Conservation (phyloP, 495 filamentous ascomycete species). For the Filosporella fistucella region DNA sequence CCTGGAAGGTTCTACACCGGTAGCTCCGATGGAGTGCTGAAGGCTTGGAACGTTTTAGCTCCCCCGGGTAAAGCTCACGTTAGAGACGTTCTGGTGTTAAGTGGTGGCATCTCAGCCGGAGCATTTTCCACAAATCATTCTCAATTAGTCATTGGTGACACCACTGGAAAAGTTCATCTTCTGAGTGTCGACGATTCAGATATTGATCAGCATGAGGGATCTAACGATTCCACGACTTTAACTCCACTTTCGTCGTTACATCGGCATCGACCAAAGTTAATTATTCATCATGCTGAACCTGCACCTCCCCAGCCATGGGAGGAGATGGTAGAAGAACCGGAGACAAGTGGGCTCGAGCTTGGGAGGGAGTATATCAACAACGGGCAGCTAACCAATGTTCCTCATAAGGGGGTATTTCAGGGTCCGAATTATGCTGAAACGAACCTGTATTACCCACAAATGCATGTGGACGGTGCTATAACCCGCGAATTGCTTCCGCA, state of each 20-base stretch:
- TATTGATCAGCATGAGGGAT: not conserved
- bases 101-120: constrained; percentile 55
- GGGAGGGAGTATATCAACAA: constrained; percentile 27
- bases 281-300: constrained; percentile 39
- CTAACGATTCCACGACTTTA: not conserved
- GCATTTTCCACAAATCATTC: constrained; percentile 69
- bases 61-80: constrained; percentile 57
- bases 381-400: constrained; percentile 26
- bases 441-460: constrained; percentile 24
- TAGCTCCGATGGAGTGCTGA: constrained; percentile 81
- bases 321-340: constrained; percentile 8
- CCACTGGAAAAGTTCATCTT: constrained; percentile 66
- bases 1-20: constrained; percentile 80
- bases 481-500: constrained; percentile 28
- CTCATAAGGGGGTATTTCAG: constrained; percentile 39
- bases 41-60: constrained; percentile 74
- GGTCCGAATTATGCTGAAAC: constrained; percentile 38
- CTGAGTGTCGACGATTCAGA: constrained; percentile 41
- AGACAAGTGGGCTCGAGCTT: constrained; percentile 3
- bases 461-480: constrained; percentile 32
- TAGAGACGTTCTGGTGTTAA: constrained; percentile 46
- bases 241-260: constrained; percentile 20
- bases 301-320: constrained; percentile 27
- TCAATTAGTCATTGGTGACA: constrained; percentile 71
- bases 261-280: constrained; percentile 34